Evolutionary conservation across 148 eudicot species (phyloP).

Genomic region (Hydrangea macrophylla): DNA sequence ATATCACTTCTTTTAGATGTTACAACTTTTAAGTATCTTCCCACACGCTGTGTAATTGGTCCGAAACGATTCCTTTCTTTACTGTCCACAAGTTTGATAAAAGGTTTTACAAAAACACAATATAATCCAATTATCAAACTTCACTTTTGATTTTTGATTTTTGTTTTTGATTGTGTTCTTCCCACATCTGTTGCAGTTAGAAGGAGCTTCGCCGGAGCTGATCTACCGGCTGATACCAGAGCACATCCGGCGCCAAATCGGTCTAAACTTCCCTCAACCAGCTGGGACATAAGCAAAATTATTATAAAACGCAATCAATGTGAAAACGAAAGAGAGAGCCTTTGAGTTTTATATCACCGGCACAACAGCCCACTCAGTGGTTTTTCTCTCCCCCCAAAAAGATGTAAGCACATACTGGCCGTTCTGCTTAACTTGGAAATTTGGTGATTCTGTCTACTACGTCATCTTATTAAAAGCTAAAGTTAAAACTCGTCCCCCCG

Average conservation of each 20-base stretch:
- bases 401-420: slow-evolving; percentile 10
- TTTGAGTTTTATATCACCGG: neutral
- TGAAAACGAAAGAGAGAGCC: slow-evolving; percentile 6
- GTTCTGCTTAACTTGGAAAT: slow-evolving; percentile 3
- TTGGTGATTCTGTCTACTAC: slow-evolving; percentile 8
- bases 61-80: neutral
- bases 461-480: too few relatives aligned
- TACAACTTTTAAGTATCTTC: too few relatives aligned
- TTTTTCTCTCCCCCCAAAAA: slow-evolving; percentile 3
- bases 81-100: neutral
- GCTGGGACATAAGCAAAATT: slow-evolving; percentile 28
- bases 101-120: neutral
- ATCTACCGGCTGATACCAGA: slow-evolving; percentile 66
- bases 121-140: neutral
- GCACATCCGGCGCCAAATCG: slow-evolving; percentile 56
- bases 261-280: slow-evolving; percentile 40
- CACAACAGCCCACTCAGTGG: neutral
- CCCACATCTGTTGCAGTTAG: slow-evolving; percentile 37
- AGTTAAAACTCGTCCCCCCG: too few relatives aligned
- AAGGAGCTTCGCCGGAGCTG: slow-evolving; percentile 66
- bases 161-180: too few relatives aligned
- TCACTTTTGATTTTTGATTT: too few relatives aligned
- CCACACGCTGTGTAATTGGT: neutral
- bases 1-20: too few relatives aligned
- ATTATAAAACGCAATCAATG: neutral